Base-by-base conservation (phyloP, 1,284 basidiomycete species). In the Apiotrichum gamsii region DNA sequence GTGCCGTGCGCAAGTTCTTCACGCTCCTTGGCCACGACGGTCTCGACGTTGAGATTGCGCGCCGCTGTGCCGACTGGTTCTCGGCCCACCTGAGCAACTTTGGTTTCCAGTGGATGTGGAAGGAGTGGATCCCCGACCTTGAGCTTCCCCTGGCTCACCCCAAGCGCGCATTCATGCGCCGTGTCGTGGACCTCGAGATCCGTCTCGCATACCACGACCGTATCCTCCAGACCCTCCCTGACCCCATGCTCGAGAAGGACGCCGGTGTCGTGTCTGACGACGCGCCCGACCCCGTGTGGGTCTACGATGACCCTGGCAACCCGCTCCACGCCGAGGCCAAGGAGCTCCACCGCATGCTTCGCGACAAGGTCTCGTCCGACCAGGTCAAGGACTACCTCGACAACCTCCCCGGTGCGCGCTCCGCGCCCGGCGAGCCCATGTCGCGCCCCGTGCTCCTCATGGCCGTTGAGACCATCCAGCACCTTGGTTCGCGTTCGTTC, bases 51-150 rank as follows among this genome's bases (percentile, higher is more conserved):
- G 93, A 95, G 59, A 75, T 88, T 37, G 77, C 85, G 0, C 78
- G 83, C 46, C 77, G 90, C 18, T 86, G 91, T 50, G 82, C 87
- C 0, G 90, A 95, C 58, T 98, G 95, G 95, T 96, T 97, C 62
- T 82, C 89, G 5, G 79, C 88, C 2, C 95, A 99, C 62, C 85
- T 98, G 80, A 91, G 87, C 60, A 99, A 98, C 74, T 99, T 98
- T 72, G 86, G 85, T 18, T 98, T 97, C 75, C 83, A 85, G 60
- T 99, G 95, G 95, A 90, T 93, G n/a, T 99, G 95, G 95, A 91
- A 90, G 63, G 95, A 98, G 78, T 99, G 95, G 94, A 75, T 91
- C n/a, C 82, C 85, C 1, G 93, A 96, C 69, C 74, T 95, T 13
- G 68, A 76, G 3, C 72, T 94, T 13, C 76, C 82, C 1, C 62